Evolutionary conservation across 768 basidiomycete species (phyloP).

Genomic region (Sporobolomyces phaffii): DNA sequence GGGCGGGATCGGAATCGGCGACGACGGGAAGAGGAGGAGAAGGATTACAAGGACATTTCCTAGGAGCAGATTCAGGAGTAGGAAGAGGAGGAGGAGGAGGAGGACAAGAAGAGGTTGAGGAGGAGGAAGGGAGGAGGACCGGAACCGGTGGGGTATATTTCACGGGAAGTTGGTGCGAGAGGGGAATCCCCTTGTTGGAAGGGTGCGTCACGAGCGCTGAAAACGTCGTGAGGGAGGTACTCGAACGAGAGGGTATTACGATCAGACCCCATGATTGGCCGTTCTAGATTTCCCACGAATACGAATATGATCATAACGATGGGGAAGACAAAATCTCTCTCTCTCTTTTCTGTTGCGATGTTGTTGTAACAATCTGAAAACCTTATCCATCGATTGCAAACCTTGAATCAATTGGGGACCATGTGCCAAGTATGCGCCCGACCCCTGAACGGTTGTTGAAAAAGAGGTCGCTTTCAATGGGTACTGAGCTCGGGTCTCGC

Average conservation of each 20-base stretch:
- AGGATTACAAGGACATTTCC: background rate
- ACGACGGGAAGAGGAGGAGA: background rate
- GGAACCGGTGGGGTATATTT: slow-evolving; percentile 56
- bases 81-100: background rate
- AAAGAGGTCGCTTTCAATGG: no score
- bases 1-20: background rate
- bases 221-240: slow-evolving; percentile 49
- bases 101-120: no score
- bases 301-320: no score
- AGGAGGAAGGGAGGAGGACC: slow-evolving; percentile 42
- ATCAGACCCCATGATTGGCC: background rate
- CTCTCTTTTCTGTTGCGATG: no score
- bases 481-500: no score
- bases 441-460: no score
- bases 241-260: background rate
- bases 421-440: no score
- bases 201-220: slow-evolving; percentile 71
- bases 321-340: no score
- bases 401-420: no score
- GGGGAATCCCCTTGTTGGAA: slow-evolving; percentile 70
- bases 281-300: slow-evolving; percentile 1
- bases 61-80: background rate
- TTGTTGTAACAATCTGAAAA: no score
- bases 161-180: slow-evolving; percentile 64
- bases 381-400: no score